These are phyloP conservation scores for Tothia fuscella DNA, from an alignment of 2,329 filamentous ascomycete genomes.

Conservation along the genomic window DNA sequence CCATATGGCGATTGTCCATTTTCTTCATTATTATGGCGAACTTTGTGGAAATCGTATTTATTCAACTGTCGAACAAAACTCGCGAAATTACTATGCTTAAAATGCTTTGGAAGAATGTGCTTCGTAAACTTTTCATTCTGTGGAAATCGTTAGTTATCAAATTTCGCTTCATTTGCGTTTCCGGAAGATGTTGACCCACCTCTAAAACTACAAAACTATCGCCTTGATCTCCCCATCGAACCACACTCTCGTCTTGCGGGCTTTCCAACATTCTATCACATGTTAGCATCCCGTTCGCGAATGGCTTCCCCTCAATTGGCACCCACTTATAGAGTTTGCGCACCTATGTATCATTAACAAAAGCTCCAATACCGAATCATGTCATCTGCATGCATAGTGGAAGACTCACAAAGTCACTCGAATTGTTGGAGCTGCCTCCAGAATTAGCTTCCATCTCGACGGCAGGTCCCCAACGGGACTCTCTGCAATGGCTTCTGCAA, in stretches of 20 bases:
- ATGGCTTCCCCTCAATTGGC: constrained; percentile 1
- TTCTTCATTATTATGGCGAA: constrained; percentile 81
- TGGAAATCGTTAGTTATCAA: neutral
- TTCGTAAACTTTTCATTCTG: constrained; percentile 98
- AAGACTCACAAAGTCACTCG: constrained; percentile 82
- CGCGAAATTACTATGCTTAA: constrained; percentile 98
- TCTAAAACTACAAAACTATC: constrained; percentile 96
- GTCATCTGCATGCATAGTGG: neutral
- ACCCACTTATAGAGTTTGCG: constrained; percentile 95
- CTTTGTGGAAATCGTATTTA: constrained; percentile 98
- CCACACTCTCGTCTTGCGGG: constrained; percentile 80
- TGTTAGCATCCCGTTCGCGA: constrained; percentile 19
- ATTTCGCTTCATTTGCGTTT: neutral
- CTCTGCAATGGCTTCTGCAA: too few species aligned
- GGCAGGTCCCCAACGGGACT: too few species aligned
- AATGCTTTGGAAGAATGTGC: constrained; percentile 90
- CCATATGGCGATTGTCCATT: constrained; percentile 72
- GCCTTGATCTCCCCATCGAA: constrained; percentile 88
- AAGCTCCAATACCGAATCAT: constrained; percentile 1
- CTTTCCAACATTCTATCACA: constrained; percentile 81
- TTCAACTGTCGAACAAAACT: constrained; percentile 93
- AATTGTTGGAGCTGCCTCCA: constrained; percentile 54
- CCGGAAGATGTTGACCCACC: constrained; percentile 44
- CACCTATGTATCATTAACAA: constrained; percentile 47
- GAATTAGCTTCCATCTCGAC: constrained; percentile 9